Percentiles rank a stretch among this genome's conserved stretches.
phyloP scores from a whole-genome alignment of 352 stramenopile species.

The Phytophthora hibernalis region DNA sequence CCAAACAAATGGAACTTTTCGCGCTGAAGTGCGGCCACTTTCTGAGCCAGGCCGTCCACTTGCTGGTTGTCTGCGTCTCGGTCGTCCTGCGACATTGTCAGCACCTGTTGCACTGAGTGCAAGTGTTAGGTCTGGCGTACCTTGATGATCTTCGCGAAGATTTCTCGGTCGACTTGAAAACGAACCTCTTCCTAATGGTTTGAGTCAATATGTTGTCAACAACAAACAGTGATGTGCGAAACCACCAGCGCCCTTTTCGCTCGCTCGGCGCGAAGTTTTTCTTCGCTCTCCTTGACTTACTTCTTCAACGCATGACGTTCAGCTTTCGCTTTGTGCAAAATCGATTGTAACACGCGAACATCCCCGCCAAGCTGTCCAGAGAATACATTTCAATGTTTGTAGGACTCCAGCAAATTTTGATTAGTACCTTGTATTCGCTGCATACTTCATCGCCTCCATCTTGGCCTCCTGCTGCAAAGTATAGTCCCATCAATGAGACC shows the following conservation, averaged over 20 bases:
- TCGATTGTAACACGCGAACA: constrained; percentile 72
- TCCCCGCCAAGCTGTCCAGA: constrained; percentile 69
- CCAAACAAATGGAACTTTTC: constrained; percentile 79
- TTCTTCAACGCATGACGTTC: constrained; percentile 86
- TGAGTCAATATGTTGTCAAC: neutral
- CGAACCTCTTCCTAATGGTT: constrained; percentile 66
- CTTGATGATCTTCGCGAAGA: constrained; percentile 88
- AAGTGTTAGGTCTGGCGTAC: constrained; percentile 21
- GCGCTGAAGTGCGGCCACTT: constrained; percentile 68
- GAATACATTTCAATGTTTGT: neutral
- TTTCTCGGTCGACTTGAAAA: constrained; percentile 85
- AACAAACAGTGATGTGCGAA: too few relatives aligned
- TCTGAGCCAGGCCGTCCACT: constrained; percentile 72
- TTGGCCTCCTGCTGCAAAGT: constrained; percentile 60
- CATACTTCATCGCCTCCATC: constrained; percentile 74
- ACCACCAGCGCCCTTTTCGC: constrained; percentile 78
- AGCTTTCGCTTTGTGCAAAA: constrained; percentile 83
- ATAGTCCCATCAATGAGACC: neutral
- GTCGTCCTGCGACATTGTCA: constrained; percentile 47
- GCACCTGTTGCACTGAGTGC: neutral
- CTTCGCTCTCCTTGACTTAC: constrained; percentile 74
- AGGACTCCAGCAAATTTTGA: neutral
- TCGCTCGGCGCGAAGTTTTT: constrained; percentile 58
- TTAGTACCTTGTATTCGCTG: constrained; percentile 64
- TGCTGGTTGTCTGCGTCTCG: constrained; percentile 78